phyloP scores from a whole-genome alignment of 2,329 filamentous ascomycete genomes.

The Pseudogymnoascus sp. region DNA sequence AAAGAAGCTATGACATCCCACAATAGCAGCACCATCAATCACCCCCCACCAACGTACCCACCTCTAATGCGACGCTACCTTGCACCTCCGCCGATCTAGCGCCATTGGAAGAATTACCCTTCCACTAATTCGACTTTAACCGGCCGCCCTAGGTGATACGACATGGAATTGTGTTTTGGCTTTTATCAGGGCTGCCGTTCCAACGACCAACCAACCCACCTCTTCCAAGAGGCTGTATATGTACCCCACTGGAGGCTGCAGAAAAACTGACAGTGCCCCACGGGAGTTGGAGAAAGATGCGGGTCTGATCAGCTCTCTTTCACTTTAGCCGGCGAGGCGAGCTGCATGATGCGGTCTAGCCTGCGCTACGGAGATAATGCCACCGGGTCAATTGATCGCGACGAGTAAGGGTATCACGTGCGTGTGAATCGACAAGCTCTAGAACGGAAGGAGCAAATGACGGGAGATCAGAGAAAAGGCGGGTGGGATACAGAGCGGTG shows the following conservation, averaged over 20 bases:
- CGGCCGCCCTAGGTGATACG: background rate
- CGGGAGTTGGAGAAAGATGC: conserved; percentile 10
- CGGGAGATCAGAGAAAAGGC: background rate
- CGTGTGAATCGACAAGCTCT: background rate
- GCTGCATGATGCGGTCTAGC: background rate
- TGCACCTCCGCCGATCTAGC: conserved; percentile 4
- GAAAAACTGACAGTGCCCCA: background rate
- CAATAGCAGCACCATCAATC: background rate
- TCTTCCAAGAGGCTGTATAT: background rate
- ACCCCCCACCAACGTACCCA: background rate
- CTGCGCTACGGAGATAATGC: background rate
- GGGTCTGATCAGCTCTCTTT: background rate
- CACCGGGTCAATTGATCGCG: conserved; percentile 3
- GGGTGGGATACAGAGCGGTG: background rate
- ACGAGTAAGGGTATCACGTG: conserved; percentile 4
- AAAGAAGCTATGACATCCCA: conserved; percentile 10
- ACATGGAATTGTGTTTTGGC: background rate
- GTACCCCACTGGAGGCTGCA: conserved; percentile 4
- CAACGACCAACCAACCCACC: background rate
- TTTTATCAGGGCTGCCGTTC: background rate
- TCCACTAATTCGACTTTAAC: background rate
- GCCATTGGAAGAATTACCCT: conserved; percentile 1
- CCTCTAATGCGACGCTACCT: conserved; percentile 6
- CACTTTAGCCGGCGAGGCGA: conserved; percentile 5
- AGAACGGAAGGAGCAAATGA: background rate